Evolutionary conservation across 2,329 filamentous ascomycete species (phyloP).

Genomic region (Phaeosphaeria sp.): DNA sequence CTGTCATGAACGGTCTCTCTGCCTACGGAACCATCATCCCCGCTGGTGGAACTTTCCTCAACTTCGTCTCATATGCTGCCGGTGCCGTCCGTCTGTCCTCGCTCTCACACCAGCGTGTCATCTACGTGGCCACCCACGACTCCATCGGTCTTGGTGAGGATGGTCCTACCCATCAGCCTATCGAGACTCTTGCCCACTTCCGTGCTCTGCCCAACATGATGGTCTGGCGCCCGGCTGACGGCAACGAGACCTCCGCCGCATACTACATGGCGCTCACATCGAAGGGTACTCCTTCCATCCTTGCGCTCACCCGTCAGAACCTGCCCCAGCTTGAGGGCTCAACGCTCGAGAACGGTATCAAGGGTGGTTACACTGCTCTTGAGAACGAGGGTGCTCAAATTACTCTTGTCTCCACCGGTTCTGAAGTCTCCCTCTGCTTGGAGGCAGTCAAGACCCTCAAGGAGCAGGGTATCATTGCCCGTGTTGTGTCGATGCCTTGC

Average conservation of each 20-base stretch:
- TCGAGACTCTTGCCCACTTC: conserved; percentile 98
- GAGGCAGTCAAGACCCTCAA: conserved; percentile 91
- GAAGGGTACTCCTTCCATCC: conserved; percentile 87
- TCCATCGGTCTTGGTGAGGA: conserved; percentile 99
- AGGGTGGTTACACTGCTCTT: conserved; percentile 92
- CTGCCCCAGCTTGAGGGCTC: conserved; percentile 96
- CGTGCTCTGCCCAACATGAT: conserved; percentile 98
- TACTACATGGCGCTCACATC: conserved; percentile 95
- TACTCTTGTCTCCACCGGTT: conserved; percentile 93
- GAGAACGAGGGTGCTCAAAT: conserved; percentile 84
- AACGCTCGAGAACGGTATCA: conserved; percentile 84
- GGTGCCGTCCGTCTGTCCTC: conserved; percentile 94
- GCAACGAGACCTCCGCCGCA: conserved; percentile 96
- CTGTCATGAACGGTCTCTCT: conserved; percentile 92
- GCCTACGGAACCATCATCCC: conserved; percentile 96
- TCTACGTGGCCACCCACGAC: conserved; percentile 98
- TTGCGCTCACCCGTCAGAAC: conserved; percentile 97
- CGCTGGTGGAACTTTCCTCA: conserved; percentile 95
- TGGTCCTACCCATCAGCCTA: conserved; percentile 97
- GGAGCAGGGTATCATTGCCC: conserved; percentile 84
- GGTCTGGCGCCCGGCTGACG: conserved; percentile 98
- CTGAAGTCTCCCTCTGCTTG: conserved; percentile 91
- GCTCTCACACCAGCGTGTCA: conserved; percentile 85
- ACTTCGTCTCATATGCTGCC: conserved; percentile 98
- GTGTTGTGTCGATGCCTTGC: conserved; percentile 95